Percentiles rank a stretch among this genome's conserved stretches.
These are phyloP conservation scores for Ambispora gerdemannii DNA, from an alignment of 192 early-diverging fungal species.

Conservation along the genomic window DNA sequence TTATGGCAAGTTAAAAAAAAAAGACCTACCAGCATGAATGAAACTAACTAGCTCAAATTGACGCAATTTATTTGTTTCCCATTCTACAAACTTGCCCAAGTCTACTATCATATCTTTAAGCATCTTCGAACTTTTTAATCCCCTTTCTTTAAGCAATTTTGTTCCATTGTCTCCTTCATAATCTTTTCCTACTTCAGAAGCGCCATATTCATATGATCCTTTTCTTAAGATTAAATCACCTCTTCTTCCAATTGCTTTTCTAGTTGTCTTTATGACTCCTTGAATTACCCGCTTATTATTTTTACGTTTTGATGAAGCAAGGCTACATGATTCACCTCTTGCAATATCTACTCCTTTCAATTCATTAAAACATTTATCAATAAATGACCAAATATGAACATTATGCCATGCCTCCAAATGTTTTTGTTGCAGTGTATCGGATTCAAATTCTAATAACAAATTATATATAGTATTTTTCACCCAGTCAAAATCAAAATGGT, in stretches of 20 bases:
- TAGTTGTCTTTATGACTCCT: background rate
- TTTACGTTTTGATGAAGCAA: constrained; percentile 28
- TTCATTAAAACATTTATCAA: constrained; percentile 27
- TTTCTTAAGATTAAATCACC: constrained; percentile 28
- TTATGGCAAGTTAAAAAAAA: background rate
- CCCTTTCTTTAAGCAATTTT: constrained; percentile 19
- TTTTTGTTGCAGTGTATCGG: constrained; percentile 21
- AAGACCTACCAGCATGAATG: background rate
- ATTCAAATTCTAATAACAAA: constrained; percentile 33
- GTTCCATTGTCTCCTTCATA: constrained; percentile 30
- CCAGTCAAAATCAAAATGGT: constrained; percentile 30
- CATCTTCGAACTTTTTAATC: constrained; percentile 31
- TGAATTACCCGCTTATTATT: constrained; percentile 7
- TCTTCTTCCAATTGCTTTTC: constrained; percentile 25
- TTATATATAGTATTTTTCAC: constrained; percentile 32
- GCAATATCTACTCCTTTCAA: constrained; percentile 16
- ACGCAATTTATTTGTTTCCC: constrained; percentile 2
- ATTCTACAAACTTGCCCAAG: constrained; percentile 14
- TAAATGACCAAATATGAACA: constrained; percentile 28
- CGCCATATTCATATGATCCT: constrained; percentile 20
- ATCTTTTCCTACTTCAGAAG: constrained; percentile 24
- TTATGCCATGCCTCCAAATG: constrained; percentile 21
- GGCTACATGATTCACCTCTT: constrained; percentile 27
- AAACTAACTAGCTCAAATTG: constrained; percentile 20
- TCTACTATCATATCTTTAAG: constrained; percentile 27